Base-by-base conservation (phyloP, 1,284 basidiomycete genomes). In the Polyporus tsugae region DNA sequence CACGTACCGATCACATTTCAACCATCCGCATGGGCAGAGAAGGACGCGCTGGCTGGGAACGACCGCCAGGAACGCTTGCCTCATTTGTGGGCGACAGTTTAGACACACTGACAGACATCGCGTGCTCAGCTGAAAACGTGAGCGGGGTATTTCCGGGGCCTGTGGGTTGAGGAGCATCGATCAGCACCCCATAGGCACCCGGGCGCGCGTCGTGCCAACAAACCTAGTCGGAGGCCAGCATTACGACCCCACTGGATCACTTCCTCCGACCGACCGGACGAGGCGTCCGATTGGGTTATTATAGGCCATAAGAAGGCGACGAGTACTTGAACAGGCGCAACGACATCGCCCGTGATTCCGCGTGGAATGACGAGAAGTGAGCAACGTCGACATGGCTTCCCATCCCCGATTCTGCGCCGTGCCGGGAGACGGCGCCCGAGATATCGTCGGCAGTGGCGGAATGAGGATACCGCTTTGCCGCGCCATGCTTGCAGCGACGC, bases 221-320 rank as follows among this genome's bases (percentile, higher is more conserved):
- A 67, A 72, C 68, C 57, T 67, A 64, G 70, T 64, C 59, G 58
- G 70, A 49, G 64, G 63, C 42, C 58, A 65, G 35, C 53, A 33
- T 22, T 33, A 15, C 38, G 22, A 52, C 49, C 35, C 13, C 35
- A 36, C 39, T 41, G 52, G 57, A 44, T 36, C 36, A 19, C 38
- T 22, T 69, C 70, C 38, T 69, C 70, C 66, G 64, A 66, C 25
- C 57, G 68, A 65, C 70, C 68, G 68, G 64, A 49, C 9, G 42
- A n/a, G 35, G 52, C 33, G 46, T 68, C 68, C 66, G 53, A 69
- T 72, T 67, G 64, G 60, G 64, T 68, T 67, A 39, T 19, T 59
- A 58, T 46, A 53, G 61, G 64, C 68, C 62, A 67, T 62, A 67
- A 62, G 67, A 67, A 65, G 57, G 38, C 63, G 63, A 38, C 7